These are phyloP conservation scores for Claviceps maximensis DNA, from an alignment of 2,329 filamentous ascomycete genomes.

Conservation along the genomic window DNA sequence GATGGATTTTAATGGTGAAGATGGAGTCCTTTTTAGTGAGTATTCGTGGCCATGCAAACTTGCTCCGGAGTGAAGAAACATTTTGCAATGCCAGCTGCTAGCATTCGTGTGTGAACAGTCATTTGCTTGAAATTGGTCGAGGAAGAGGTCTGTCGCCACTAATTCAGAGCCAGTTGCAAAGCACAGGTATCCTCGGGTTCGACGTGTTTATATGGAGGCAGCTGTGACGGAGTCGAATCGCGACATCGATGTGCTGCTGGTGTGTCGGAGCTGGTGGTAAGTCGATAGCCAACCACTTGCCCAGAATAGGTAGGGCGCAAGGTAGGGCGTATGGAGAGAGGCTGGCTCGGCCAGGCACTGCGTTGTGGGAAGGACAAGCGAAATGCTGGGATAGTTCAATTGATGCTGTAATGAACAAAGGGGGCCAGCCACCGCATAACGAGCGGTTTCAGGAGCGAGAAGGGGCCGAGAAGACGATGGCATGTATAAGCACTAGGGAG, in stretches of 20 bases:
- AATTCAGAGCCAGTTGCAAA: not conserved
- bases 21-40: constrained; percentile 24
- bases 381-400: not conserved
- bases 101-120: not conserved
- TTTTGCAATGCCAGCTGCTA: constrained; percentile 13
- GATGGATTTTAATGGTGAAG: constrained; percentile 17
- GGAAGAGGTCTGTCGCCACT: not conserved
- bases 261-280: no score
- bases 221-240: not conserved
- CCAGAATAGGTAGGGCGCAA: not conserved
- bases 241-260: not conserved
- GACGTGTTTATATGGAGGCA: not conserved
- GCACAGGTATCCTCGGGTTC: not conserved
- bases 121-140: not conserved
- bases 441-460: not conserved
- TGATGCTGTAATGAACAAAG: not conserved
- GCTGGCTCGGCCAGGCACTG: not conserved
- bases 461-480: not conserved
- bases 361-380: not conserved
- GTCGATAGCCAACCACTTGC: not conserved
- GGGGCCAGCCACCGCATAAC: not conserved
- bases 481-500: not conserved
- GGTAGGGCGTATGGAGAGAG: not conserved
- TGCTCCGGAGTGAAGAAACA: constrained; percentile 48
- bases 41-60: constrained; percentile 49